Evolutionary conservation across 495 filamentous ascomycete species (phyloP), one percentile per base, ranked within the genome.

Genomic region (Penicillium salamii): DNA sequence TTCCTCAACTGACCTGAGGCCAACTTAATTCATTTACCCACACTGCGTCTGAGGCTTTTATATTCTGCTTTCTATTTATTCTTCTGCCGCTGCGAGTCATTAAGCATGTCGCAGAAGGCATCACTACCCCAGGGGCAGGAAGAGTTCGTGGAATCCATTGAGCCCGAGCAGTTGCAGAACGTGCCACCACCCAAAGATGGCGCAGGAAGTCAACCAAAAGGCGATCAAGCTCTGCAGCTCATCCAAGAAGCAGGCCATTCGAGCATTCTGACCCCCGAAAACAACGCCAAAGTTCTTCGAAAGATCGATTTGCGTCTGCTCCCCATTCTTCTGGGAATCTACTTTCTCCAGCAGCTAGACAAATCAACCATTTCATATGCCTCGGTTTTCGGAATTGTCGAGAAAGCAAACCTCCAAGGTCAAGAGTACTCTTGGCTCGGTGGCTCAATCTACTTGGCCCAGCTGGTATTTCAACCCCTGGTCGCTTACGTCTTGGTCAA

Each of bases 321-420:
- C 52, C 80, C 80, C 3, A 71, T 77, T 41, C 57, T 75, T 3
- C 45, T 71, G 7, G 64, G 61, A 7, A 69, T 73, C 38, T 75
- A 73, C 55, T 71, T 71, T 41, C 58, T 83, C 3, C 77, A 81
- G 37, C 78, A 77, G 50, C 68, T 83, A 17, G 80, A 84, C 64
- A 82, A 83, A 49, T 77, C 78, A 2, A 79, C 78, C 1, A 67
- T 82, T 3, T 75, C 74, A 5, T 83, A 81, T 61, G 78, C 75
- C 0, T 70, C 67, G 6, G 65, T 78, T 28, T 80, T 81, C 60
- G 75, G 79, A 1, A 52, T 78, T 23, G 57, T 70, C 12, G 62
- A 70, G 23, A 65, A 74, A 24, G 62, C 74, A 29, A 42, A 75
- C 43, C 70, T 81, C 3, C 57, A 70, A 37, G 72, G 75, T 13